phyloP scores from a whole-genome alignment of 306 rosid species.

The Aeschynomene evenia region DNA sequence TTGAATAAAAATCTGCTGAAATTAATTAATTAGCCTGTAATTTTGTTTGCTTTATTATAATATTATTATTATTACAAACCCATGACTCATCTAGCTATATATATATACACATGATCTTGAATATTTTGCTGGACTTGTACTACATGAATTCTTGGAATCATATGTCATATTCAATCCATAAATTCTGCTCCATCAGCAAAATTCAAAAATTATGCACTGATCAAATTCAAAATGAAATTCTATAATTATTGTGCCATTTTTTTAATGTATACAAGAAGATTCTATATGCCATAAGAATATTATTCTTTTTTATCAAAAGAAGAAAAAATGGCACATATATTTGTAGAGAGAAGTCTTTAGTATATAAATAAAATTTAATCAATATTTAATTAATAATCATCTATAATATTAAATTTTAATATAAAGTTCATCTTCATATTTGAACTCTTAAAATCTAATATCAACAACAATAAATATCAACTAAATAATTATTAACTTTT shows the following conservation, averaged over 20 bases:
- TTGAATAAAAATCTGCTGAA: slow-evolving; percentile 22
- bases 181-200: neutral
- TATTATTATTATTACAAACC: neutral
- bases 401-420: too few relatives aligned
- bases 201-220: neutral
- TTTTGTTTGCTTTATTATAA: neutral
- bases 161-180: neutral
- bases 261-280: neutral
- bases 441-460: too few relatives aligned
- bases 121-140: slow-evolving; percentile 8
- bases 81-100: slow-evolving; percentile 14
- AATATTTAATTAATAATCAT: too few relatives aligned
- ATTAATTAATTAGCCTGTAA: neutral
- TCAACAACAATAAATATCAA: too few relatives aligned
- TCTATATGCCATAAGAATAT: neutral
- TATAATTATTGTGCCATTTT: neutral
- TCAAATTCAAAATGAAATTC: neutral
- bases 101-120: neutral
- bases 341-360: too few relatives aligned
- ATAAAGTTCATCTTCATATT: too few relatives aligned
- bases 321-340: too few relatives aligned
- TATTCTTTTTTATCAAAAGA: too few relatives aligned
- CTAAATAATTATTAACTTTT: too few relatives aligned
- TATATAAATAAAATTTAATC: too few relatives aligned
- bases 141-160: slow-evolving; percentile 10